A percentile compares a stretch with the other conserved stretches of the same genome.
Evolutionary conservation across 345 rosid species (phyloP).

Genomic region (Linum tenue): DNA sequence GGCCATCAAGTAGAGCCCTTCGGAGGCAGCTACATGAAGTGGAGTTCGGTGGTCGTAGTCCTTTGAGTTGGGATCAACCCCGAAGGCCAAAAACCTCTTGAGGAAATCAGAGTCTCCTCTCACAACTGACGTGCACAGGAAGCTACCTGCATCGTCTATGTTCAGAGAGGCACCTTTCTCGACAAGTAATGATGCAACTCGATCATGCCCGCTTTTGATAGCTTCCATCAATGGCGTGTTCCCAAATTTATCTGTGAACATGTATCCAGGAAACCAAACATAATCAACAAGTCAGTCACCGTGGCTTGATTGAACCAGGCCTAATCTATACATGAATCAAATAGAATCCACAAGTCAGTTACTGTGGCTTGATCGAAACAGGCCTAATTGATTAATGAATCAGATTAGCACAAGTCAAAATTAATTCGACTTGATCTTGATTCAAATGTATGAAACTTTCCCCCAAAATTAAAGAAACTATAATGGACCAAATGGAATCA

Average conservation of each 20-base stretch:
- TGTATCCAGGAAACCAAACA: background rate
- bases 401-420: no score
- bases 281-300: constrained; percentile 1
- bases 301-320: background rate
- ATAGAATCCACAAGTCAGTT: no score
- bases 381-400: no score
- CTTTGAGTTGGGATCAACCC: constrained; percentile 71
- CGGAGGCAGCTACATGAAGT: constrained; percentile 87
- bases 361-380: no score
- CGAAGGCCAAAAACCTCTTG: constrained; percentile 54
- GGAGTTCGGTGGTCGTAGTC: constrained; percentile 90
- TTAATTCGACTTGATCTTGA: no score
- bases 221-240: constrained; percentile 83
- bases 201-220: constrained; percentile 63
- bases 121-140: constrained; percentile 53
- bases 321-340: no score
- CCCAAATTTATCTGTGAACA: constrained; percentile 65
- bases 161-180: constrained; percentile 59
- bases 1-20: constrained; percentile 69
- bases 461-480: no score
- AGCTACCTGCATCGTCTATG: constrained; percentile 67
- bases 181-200: constrained; percentile 48
- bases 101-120: constrained; percentile 75
- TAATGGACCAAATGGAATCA: no score
- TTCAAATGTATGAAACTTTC: no score